These are phyloP conservation scores for Alternaria panax DNA, from an alignment of 2,329 filamentous ascomycete species.

Conservation along the genomic window DNA sequence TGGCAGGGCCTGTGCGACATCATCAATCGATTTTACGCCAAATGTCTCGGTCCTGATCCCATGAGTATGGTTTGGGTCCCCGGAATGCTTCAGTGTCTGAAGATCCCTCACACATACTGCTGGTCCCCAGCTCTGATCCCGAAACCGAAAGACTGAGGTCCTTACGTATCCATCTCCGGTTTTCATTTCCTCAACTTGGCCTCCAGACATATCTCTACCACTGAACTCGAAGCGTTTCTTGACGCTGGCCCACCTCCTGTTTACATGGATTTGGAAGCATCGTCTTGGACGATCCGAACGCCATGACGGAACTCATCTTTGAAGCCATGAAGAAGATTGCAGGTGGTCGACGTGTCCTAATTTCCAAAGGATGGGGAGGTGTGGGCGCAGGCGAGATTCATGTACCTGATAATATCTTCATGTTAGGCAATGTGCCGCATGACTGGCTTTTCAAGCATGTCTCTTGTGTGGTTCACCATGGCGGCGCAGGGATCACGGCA, in stretches of 20 bases:
- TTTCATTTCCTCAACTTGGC: constrained; percentile 55
- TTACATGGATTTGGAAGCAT: constrained; percentile 67
- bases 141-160: constrained; percentile 25
- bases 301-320: constrained; percentile 55
- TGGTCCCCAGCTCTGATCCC: constrained; percentile 52
- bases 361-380: constrained; percentile 56
- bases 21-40: constrained; percentile 54
- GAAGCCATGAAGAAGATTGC: constrained; percentile 50
- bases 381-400: constrained; percentile 1
- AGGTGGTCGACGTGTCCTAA: constrained; percentile 54
- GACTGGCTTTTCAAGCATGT: constrained; percentile 86
- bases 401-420: constrained; percentile 54
- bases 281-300: constrained; percentile 59
- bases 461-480: constrained; percentile 81
- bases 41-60: constrained; percentile 50
- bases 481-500: constrained; percentile 83
- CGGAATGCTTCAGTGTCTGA: constrained; percentile 44
- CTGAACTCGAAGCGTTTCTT: constrained; percentile 55
- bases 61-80: constrained; percentile 50
- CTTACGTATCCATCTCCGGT: constrained; percentile 48
- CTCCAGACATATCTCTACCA: constrained; percentile 50
- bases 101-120: constrained; percentile 55
- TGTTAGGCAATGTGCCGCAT: constrained; percentile 74
- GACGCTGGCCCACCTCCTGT: constrained; percentile 58
- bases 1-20: constrained; percentile 61